Conservation (phyloP, 148 eudicot species). For the Pharnaceum exiguum region DNA sequence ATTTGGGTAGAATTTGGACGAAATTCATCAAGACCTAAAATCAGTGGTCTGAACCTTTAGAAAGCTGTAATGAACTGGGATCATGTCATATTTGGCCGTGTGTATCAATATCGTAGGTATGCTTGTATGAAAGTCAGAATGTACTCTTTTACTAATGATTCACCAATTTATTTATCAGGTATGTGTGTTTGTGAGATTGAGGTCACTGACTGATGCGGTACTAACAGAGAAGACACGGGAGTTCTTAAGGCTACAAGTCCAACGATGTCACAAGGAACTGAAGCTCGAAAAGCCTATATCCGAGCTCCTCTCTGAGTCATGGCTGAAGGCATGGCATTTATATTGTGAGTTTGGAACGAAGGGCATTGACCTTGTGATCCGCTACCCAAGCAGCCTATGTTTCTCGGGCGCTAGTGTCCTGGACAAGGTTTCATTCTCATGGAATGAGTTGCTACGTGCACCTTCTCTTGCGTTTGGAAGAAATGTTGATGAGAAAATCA, state of each 20-base stretch:
- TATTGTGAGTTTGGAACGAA: constrained; percentile 84
- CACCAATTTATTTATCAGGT: constrained; percentile 36
- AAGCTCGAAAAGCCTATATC: constrained; percentile 50
- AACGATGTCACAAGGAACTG: constrained; percentile 69
- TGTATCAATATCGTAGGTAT: no score
- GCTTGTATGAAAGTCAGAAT: background rate
- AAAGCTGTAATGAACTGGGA: no score
- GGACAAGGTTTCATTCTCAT: constrained; percentile 44
- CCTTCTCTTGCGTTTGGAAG: constrained; percentile 56
- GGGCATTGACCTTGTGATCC: constrained; percentile 58
- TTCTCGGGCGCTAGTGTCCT: constrained; percentile 50
- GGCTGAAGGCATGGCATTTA: constrained; percentile 68
- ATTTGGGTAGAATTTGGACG: no score
- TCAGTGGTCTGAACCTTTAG: no score
- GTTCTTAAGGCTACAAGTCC: constrained; percentile 52
- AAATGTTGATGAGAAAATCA: constrained; percentile 46
- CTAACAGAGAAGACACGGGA: constrained; percentile 35
- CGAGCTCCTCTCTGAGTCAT: constrained; percentile 33
- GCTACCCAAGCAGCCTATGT: constrained; percentile 55
- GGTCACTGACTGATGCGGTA: constrained; percentile 24
- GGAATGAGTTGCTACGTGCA: constrained; percentile 81
- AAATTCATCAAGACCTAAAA: no score
- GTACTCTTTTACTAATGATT: background rate
- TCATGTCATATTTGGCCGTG: no score
- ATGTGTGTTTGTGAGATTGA: constrained; percentile 49